Evolutionary conservation across 163 green algal genomes (phyloP).

Genomic region (Chlamydomonas reinhardtii): DNA sequence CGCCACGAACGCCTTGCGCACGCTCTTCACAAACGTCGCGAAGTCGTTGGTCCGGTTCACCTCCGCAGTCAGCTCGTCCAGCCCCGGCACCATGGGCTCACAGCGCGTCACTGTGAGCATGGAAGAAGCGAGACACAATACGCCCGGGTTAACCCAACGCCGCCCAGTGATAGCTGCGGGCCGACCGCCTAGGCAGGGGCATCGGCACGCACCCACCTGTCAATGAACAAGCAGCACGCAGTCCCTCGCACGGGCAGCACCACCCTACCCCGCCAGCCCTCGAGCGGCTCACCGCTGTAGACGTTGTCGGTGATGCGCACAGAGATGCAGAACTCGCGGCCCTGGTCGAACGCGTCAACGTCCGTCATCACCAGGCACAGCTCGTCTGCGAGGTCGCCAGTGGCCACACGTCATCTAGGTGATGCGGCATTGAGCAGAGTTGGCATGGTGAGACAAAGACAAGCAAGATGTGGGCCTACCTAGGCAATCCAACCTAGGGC

Average conservation of each 20-base stretch:
- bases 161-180: no score
- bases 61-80: constrained; percentile 18
- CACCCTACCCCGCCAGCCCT: no score
- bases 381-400: neutral
- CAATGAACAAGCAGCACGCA: no score
- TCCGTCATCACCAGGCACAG: constrained; percentile 33
- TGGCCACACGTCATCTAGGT: neutral
- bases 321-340: constrained; percentile 33
- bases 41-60: constrained; percentile 41
- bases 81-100: constrained; percentile 14
- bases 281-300: constrained; percentile 7
- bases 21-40: constrained; percentile 12
- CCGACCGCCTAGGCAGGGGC: no score
- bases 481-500: no score
- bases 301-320: constrained; percentile 20
- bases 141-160: no score
- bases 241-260: no score
- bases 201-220: no score
- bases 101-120: constrained; percentile 30
- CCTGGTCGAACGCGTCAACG: constrained; percentile 18
- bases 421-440: neutral
- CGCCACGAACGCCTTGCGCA: constrained; percentile 18
- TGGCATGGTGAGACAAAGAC: no score
- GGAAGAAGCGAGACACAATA: neutral
- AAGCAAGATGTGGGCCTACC: no score